Evolutionary conservation across 2,329 filamentous ascomycete species (phyloP).

Genomic region (Microcyclospora tardicrescens): DNA sequence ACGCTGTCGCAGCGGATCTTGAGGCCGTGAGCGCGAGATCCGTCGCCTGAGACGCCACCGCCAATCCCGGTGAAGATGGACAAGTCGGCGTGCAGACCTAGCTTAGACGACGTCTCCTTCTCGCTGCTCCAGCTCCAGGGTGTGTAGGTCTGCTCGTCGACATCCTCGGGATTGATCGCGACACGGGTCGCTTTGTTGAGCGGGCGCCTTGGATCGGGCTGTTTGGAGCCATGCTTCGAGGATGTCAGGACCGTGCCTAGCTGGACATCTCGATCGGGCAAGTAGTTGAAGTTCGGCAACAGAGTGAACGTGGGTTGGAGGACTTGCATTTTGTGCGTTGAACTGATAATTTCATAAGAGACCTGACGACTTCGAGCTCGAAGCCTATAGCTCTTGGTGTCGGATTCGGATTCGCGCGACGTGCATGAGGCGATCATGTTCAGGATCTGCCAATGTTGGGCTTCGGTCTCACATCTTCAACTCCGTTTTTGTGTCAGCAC

Average conservation of each 20-base stretch:
- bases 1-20: background rate
- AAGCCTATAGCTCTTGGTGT: no score
- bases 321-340: background rate
- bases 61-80: background rate
- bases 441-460: no score
- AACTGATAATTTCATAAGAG: no score
- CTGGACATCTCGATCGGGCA: background rate
- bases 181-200: background rate
- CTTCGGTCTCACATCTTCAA: no score
- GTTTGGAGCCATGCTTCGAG: background rate
- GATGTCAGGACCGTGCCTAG: slow-evolving; percentile 1
- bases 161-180: background rate
- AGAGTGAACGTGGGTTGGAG: background rate
- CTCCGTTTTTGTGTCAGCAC: no score
- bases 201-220: background rate
- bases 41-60: background rate
- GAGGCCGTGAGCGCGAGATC: background rate
- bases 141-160: background rate
- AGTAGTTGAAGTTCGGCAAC: background rate
- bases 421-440: no score
- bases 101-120: background rate
- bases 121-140: background rate
- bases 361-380: no score
- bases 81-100: background rate
- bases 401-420: no score